Evolutionary conservation across 805 yeast species (phyloP).

Genomic region (Wickerhamiella azymoides): DNA sequence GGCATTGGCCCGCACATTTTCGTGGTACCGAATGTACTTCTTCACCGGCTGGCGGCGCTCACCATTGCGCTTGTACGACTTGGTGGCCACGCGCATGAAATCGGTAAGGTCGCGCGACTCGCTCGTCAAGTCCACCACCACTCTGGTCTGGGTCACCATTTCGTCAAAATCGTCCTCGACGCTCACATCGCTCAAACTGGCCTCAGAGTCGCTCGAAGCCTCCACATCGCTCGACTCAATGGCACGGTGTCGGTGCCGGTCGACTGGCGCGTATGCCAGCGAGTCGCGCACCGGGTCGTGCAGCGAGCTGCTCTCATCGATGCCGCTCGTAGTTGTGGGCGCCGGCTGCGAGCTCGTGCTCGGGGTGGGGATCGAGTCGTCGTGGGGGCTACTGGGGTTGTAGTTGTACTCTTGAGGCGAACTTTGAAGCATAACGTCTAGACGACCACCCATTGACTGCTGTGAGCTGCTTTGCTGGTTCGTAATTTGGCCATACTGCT

Average conservation of each 20-base stretch:
- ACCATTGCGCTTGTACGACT: neutral
- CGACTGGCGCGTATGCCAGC: neutral
- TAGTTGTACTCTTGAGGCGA: too few species aligned
- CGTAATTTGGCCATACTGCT: neutral
- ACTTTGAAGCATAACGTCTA: too few species aligned
- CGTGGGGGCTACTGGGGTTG: too few species aligned
- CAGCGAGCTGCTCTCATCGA: neutral
- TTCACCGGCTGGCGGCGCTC: neutral
- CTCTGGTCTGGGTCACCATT: neutral
- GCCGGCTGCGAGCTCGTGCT: too few species aligned
- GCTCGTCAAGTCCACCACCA: neutral
- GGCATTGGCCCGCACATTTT: neutral
- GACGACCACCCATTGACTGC: too few species aligned
- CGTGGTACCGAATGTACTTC: neutral
- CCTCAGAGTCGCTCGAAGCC: neutral
- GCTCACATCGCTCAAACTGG: neutral
- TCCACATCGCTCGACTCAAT: neutral
- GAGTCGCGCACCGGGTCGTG: neutral
- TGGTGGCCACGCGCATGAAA: constrained; percentile 1
- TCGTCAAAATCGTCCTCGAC: neutral
- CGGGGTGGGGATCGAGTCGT: too few species aligned
- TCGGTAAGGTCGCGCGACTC: neutral
- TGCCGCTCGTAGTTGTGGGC: neutral
- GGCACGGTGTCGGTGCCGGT: neutral
- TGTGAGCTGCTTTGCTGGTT: neutral